Evolutionary conservation across 495 filamentous ascomycete genomes (phyloP).

Genomic region (Penicillium subrubescens): DNA sequence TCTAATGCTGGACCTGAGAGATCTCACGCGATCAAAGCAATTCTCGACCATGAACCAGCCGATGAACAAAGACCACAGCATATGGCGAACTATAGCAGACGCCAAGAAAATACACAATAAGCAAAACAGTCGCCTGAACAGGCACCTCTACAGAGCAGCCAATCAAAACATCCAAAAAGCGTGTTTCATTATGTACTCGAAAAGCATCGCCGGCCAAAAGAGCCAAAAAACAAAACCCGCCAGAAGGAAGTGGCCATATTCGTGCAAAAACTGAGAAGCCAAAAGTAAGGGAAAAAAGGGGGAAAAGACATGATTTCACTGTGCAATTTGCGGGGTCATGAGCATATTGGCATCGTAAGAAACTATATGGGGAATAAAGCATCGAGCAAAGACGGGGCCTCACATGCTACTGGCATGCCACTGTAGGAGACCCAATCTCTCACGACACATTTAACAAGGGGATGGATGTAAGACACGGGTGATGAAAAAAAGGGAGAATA

Average conservation of each 20-base stretch:
- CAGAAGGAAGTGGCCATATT: constrained; percentile 1
- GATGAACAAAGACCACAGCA: background rate
- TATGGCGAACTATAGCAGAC: background rate
- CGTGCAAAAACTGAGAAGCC: constrained; percentile 7
- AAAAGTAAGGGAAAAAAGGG: constrained; percentile 11
- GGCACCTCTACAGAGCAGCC: background rate
- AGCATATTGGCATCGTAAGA: constrained; percentile 33
- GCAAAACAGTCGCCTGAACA: background rate
- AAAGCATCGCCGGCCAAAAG: constrained; percentile 13
- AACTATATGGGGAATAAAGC: constrained; percentile 49
- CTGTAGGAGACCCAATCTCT: constrained; percentile 10
- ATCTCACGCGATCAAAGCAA: background rate
- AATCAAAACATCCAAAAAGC: constrained; percentile 7
- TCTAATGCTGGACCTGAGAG: background rate
- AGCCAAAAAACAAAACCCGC: constrained; percentile 5
- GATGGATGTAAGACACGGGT: background rate
- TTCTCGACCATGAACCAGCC: background rate
- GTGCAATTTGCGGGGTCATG: constrained; percentile 30
- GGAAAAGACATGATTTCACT: constrained; percentile 14
- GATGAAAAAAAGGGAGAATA: constrained; percentile 1
- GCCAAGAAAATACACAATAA: background rate
- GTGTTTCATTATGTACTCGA: constrained; percentile 24
- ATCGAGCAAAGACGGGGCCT: constrained; percentile 18
- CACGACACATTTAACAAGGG: constrained; percentile 12
- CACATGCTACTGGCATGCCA: constrained; percentile 13